Percentiles rank a stretch among this genome's conserved stretches.
Evolutionary conservation across 495 filamentous ascomycete genomes (phyloP).

Genomic region (Xylaria intraflava): DNA sequence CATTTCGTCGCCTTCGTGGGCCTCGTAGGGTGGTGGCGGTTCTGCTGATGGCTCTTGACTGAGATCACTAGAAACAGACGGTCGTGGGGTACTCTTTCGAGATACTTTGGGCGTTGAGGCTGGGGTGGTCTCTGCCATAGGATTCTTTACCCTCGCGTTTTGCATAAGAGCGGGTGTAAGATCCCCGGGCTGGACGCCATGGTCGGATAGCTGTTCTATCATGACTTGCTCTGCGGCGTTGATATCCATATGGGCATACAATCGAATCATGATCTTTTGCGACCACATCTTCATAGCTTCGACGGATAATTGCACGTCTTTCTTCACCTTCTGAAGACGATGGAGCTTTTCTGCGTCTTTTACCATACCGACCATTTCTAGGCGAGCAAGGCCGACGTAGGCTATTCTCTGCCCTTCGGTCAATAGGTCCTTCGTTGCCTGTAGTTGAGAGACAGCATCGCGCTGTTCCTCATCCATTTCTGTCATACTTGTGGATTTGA

Average conservation of each 20-base stretch:
- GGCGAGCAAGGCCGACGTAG: slow-evolving; percentile 81
- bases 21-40: slow-evolving; percentile 66
- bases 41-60: slow-evolving; percentile 35
- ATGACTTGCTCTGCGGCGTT: slow-evolving; percentile 86
- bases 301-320: slow-evolving; percentile 56
- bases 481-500: slow-evolving; percentile 49
- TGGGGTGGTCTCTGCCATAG: slow-evolving; percentile 51
- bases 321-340: slow-evolving; percentile 53
- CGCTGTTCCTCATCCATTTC: slow-evolving; percentile 64
- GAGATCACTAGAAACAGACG: slow-evolving; percentile 21
- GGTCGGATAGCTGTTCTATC: slow-evolving; percentile 93
- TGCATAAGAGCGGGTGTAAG: slow-evolving; percentile 83
- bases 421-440: slow-evolving; percentile 91
- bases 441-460: slow-evolving; percentile 81
- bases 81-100: slow-evolving; percentile 10
- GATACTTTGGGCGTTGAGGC: slow-evolving; percentile 22
- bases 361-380: slow-evolving; percentile 72
- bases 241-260: slow-evolving; percentile 97
- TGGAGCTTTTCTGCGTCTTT: slow-evolving; percentile 56
- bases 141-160: slow-evolving; percentile 89
- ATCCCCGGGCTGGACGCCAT: slow-evolving; percentile 80
- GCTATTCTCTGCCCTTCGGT: slow-evolving; percentile 95
- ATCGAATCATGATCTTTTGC: slow-evolving; percentile 90
- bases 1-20: slow-evolving; percentile 61
- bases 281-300: slow-evolving; percentile 92